Evolutionary conservation across 805 yeast species (phyloP).

Genomic region (Candida maesae): DNA sequence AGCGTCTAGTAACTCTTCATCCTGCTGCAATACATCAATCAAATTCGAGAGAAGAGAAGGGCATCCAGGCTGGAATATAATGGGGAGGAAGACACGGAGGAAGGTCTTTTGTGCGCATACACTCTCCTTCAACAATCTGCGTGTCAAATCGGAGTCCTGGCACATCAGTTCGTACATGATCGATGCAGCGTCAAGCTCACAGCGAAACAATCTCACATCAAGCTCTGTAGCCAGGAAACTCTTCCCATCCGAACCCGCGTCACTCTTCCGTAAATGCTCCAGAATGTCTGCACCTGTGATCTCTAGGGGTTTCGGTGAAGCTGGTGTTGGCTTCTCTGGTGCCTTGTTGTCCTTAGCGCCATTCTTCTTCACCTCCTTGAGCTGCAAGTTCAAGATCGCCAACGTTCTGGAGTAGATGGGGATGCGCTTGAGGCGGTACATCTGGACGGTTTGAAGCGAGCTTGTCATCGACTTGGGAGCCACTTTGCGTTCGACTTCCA

Average conservation of each 20-base stretch:
- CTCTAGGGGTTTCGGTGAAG: too few species aligned
- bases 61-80: not conserved
- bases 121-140: not conserved
- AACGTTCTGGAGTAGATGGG: not conserved
- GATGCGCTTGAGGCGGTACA: conserved; percentile 1
- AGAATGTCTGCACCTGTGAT: too few species aligned
- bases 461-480: not conserved
- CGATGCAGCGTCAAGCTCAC: too few species aligned
- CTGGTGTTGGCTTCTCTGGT: too few species aligned
- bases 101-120: conserved; percentile 3
- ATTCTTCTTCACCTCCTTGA: not conserved
- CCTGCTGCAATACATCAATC: not conserved
- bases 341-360: not conserved
- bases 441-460: not conserved
- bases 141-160: not conserved
- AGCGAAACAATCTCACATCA: not conserved
- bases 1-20: conserved; percentile 3
- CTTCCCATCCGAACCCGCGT: too few species aligned
- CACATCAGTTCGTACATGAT: too few species aligned
- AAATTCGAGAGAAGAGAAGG: not conserved
- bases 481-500: not conserved
- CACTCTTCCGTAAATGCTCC: too few species aligned
- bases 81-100: conserved; percentile 1
- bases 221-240: not conserved
- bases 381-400: not conserved